These are phyloP conservation scores for Termitomyces sp. DNA, from an alignment of 768 basidiomycete species.

Conservation along the genomic window DNA sequence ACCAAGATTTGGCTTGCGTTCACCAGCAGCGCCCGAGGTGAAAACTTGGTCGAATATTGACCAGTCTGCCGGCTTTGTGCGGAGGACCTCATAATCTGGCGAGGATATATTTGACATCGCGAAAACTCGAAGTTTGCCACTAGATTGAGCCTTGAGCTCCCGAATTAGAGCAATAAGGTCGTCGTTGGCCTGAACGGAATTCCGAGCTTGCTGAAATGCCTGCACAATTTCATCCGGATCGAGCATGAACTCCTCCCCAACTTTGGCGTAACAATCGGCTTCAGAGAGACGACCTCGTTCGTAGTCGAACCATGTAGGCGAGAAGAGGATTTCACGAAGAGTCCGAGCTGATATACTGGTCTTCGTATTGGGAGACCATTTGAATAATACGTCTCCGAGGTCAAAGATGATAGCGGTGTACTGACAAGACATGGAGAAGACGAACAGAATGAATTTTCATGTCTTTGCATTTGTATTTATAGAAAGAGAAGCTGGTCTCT, in stretches of 20 bases:
- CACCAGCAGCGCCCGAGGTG: constrained; percentile 49
- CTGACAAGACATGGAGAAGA: constrained; percentile 10
- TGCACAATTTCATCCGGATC: constrained; percentile 37
- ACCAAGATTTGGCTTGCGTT: constrained; percentile 56
- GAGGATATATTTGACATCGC: constrained; percentile 62
- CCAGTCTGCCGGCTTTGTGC: constrained; percentile 47
- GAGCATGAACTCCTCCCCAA: constrained; percentile 40
- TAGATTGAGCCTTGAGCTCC: constrained; percentile 39
- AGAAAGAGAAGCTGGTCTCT: not conserved
- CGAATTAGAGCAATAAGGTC: constrained; percentile 46
- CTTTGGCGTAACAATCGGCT: constrained; percentile 39
- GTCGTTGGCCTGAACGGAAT: constrained; percentile 44
- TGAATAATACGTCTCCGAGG: constrained; percentile 56
- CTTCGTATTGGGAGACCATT: constrained; percentile 48
- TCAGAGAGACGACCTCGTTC: constrained; percentile 47
- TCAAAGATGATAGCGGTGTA: constrained; percentile 48
- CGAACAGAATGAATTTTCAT: not conserved
- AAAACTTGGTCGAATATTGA: constrained; percentile 48
- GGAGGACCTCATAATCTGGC: constrained; percentile 48
- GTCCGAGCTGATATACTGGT: constrained; percentile 40
- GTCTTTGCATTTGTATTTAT: constrained; percentile 14
- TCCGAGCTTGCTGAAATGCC: constrained; percentile 48
- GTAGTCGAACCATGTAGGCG: constrained; percentile 52
- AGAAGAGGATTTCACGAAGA: constrained; percentile 41
- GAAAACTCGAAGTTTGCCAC: constrained; percentile 38